Evolutionary conservation across 2,329 filamentous ascomycete genomes (phyloP), one percentile per base, ranked within the genome.

Genomic region (Aspergillus aculeatinus): DNA sequence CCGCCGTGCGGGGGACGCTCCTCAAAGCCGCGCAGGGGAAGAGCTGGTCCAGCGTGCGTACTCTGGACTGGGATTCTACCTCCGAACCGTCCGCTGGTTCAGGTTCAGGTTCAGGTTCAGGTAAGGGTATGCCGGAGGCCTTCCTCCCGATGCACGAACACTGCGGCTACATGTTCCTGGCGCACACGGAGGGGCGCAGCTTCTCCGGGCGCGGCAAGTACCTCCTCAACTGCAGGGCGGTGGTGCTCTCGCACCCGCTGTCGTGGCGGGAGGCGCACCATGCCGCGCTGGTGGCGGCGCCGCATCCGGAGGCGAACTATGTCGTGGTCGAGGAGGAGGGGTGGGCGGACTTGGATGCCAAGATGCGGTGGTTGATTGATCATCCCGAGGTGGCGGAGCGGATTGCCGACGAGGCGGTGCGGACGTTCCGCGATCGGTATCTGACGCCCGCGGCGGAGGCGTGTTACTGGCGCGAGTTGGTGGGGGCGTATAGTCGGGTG

Each of bases 121-220:
- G 23, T 4, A 23, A 7, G 25, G 31, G 68, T 9, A 78, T 44
- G 72, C 74, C 19, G 72, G 76, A 4, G 72, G 73, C 33, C 70
- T 78, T 81, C 10, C 64, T 83, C 2, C 76, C 77, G 1, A 82
- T 84, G 51, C 77, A 81, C 48, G 81, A 85, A 47, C 81, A 84
- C 68, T 85, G 83, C 67, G 75, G 76, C 27, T 85, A 84, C 66
- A 81, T 82, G 71, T 85, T 80, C 65, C 75, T 84, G 1, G 78
- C 80, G 2, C 82, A 85, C 58, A 82, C 81, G 1, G 83, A 84
- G 68, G 83, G 82, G 0, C 78, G 78, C 44, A 82, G 79, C 7
- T 84, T 83, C 70, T 84, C 82, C 3, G 82, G 81, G 2, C 78
- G 81, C 2, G 76, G 82, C 9, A 83, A 83, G 65, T 84, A 84